Percentiles rank a stretch among this genome's conserved stretches.
Conservation (phyloP, 805 yeast species). For the Osmozyma mogii region DNA sequence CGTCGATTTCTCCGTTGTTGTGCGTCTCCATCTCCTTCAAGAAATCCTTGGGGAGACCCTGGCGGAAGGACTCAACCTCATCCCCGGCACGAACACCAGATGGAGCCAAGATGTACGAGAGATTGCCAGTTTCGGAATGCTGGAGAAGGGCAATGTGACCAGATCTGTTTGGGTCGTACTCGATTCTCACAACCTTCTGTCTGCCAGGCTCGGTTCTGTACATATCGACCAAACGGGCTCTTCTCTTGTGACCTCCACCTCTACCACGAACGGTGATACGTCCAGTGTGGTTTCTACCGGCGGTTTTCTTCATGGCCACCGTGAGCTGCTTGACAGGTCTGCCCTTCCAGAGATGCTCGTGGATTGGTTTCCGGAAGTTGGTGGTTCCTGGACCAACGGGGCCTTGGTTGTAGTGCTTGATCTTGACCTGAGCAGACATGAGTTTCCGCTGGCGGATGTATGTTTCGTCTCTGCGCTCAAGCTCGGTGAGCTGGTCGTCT, state of each 20-base stretch:
- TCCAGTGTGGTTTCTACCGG: conserved; percentile 90
- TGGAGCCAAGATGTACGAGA: conserved; percentile 80
- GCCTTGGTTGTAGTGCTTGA: conserved; percentile 69
- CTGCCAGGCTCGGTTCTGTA: conserved; percentile 59
- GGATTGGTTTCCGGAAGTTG: conserved; percentile 83
- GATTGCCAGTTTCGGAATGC: conserved; percentile 50
- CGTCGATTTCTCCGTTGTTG: conserved; percentile 78
- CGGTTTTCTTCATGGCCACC: conserved; percentile 56
- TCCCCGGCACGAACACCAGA: conserved; percentile 94
- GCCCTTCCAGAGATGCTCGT: conserved; percentile 81
- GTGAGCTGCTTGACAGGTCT: conserved; percentile 74
- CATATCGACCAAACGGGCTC: conserved; percentile 78
- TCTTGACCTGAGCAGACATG: conserved; percentile 58
- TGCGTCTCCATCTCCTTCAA: conserved; percentile 57
- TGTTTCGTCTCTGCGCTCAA: conserved; percentile 72
- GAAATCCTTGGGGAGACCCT: conserved; percentile 75
- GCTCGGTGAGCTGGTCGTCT: conserved; percentile 48
- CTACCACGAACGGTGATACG: conserved; percentile 86
- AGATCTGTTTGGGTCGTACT: conserved; percentile 91
- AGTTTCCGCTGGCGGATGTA: conserved; percentile 67
- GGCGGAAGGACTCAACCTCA: conserved; percentile 76
- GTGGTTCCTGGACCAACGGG: conserved; percentile 75
- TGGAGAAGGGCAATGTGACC: conserved; percentile 85
- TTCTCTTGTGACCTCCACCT: conserved; percentile 94
- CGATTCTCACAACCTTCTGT: conserved; percentile 79